Base-by-base conservation (phyloP, 352 stramenopile species). In the Lagenidium sp. region DNA sequence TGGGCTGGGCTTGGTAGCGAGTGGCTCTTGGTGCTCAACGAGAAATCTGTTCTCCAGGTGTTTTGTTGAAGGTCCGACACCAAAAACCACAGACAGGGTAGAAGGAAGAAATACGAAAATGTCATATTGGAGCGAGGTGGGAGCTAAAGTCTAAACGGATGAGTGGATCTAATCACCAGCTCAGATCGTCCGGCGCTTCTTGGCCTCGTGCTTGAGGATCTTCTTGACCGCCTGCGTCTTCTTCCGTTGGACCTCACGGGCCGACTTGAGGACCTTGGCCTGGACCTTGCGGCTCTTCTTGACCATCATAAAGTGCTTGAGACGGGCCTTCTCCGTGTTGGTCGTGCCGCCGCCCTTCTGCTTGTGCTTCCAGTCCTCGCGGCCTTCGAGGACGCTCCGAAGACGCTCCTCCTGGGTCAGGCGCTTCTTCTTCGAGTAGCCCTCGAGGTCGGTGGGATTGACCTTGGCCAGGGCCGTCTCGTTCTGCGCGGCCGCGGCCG, bases 231-330 rank as follows among this genome's bases (percentile, higher is more conserved):
- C 59, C 44, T 81, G 74, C 42, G 78, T 89, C 50, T 87, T 74
- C 51, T 68, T 50, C 21, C 63, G 55, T 56, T 96, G 85, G 36
- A 96, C 73, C 52, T 94, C 67, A 21, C 79, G 78, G 35, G 88
- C 84, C 34, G 71, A 89, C 50, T 81, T 69, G 34, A 91, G 78
- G 44, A 95, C 74, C 67, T 96, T 95, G 50, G 55, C 66, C 62
- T 96, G 84, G 44, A 97, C 88, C 23, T 72, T 63, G 44, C 80
- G 80, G 55, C 88, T 96, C 62, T 97, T 97, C 57, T 97, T 97
- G 37, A 97, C 87, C 95, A 99, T 99, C 54, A 96, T 81, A 46
- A 97, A 99, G 64, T 98, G 97, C 78, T 99, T 99, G 10, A 92
- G 82, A 38, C 95, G 80, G 53, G 86, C 85, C 74, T 99, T 99